Percentiles rank a stretch among this genome's conserved stretches.
Evolutionary conservation across 2,329 filamentous ascomycete species (phyloP).

Genomic region (Neoarthrinium moseri): DNA sequence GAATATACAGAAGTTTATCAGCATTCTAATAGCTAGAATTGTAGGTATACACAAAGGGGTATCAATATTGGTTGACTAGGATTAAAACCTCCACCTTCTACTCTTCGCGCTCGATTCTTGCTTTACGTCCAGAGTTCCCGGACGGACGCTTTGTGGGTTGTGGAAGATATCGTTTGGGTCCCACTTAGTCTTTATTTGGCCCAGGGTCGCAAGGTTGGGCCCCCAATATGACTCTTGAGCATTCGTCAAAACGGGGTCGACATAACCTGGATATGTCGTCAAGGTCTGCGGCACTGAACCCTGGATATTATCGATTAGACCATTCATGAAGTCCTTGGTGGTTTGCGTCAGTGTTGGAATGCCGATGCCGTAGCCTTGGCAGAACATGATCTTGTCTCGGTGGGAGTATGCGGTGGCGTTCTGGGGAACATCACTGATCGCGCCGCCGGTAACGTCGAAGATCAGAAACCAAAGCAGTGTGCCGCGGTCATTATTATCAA

Average conservation of each 20-base stretch:
- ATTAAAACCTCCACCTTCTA: not conserved
- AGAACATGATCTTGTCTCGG: constrained; percentile 62
- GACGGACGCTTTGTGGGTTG: constrained; percentile 56
- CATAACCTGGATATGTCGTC: constrained; percentile 62
- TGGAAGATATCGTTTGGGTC: constrained; percentile 56
- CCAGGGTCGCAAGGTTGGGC: constrained; percentile 44
- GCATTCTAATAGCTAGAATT: too few species aligned
- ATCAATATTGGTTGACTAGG: not conserved
- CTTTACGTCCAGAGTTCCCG: constrained; percentile 9
- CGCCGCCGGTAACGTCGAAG: constrained; percentile 61
- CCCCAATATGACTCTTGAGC: constrained; percentile 56
- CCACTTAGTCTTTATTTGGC: constrained; percentile 47
- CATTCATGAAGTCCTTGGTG: constrained; percentile 49
- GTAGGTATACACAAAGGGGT: not conserved
- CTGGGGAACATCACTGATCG: constrained; percentile 52
- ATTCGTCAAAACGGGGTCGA: constrained; percentile 50
- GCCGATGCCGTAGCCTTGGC: constrained; percentile 60
- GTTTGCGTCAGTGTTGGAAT: constrained; percentile 41
- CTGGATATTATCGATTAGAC: constrained; percentile 45
- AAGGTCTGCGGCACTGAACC: constrained; percentile 34
- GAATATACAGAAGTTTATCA: too few species aligned
- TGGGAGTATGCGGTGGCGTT: constrained; percentile 62
- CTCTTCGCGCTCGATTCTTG: constrained; percentile 8
- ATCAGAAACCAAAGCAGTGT: constrained; percentile 60
- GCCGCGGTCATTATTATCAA: constrained; percentile 47